Evolutionary conservation across 1,284 basidiomycete genomes (phyloP).

Genomic region (Ustilago tritici): DNA sequence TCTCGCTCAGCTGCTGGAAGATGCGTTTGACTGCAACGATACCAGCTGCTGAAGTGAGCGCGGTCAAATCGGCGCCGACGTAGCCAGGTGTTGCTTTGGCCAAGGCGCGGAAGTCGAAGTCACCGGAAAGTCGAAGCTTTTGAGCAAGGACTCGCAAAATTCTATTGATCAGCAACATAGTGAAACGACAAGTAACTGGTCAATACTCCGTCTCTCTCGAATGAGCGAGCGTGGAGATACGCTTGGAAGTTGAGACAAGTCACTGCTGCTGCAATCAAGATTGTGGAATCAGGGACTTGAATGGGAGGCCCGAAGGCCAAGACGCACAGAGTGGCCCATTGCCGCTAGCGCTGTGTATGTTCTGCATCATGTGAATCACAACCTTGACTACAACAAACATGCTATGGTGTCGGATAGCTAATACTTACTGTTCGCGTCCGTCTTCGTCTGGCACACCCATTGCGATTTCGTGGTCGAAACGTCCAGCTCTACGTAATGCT

Average conservation of each 20-base stretch:
- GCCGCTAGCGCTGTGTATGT: constrained; percentile 54
- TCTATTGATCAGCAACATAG: constrained; percentile 15
- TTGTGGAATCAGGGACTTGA: constrained; percentile 55
- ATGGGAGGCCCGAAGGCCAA: constrained; percentile 59
- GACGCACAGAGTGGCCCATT: constrained; percentile 51
- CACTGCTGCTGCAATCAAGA: constrained; percentile 8
- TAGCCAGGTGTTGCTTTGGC: constrained; percentile 96
- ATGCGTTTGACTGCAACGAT: constrained; percentile 96
- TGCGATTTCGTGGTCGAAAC: constrained; percentile 97
- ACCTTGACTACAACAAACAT: constrained; percentile 8
- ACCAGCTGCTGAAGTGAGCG: constrained; percentile 91
- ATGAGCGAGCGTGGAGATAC: neutral
- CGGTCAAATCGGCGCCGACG: constrained; percentile 92
- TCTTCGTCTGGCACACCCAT: constrained; percentile 95
- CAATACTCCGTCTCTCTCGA: constrained; percentile 11
- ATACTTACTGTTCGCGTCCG: constrained; percentile 78
- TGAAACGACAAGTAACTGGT: constrained; percentile 6
- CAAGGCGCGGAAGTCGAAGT: constrained; percentile 83
- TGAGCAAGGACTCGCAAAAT: constrained; percentile 65
- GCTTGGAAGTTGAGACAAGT: neutral
- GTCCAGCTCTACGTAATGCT: constrained; percentile 88
- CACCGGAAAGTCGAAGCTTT: constrained; percentile 74
- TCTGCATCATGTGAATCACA: constrained; percentile 44
- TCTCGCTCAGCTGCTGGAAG: constrained; percentile 77
- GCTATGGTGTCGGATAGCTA: neutral